Evolutionary conservation across 148 eudicot genomes (phyloP).

Genomic region (Vaccinium darrowii): DNA sequence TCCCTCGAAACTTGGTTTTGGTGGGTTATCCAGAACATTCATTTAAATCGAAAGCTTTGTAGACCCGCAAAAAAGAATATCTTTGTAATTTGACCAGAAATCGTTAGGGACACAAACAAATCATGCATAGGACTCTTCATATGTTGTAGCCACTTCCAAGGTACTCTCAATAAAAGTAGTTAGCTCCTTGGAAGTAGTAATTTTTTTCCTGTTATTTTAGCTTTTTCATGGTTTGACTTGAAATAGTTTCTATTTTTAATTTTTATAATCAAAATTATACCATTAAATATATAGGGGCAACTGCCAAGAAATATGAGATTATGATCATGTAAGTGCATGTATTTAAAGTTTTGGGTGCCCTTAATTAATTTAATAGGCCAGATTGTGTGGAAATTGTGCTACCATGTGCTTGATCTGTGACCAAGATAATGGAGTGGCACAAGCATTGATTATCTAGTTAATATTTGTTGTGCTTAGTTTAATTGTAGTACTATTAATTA

Average conservation of each 20-base stretch:
- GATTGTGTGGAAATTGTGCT: background rate
- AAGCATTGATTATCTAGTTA: background rate
- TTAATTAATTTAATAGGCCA: background rate
- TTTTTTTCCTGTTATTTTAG: background rate
- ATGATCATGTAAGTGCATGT: background rate
- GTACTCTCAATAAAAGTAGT: background rate
- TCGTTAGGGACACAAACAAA: background rate
- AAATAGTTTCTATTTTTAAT: background rate
- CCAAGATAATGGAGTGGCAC: background rate
- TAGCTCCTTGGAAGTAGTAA: background rate
- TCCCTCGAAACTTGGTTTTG: too few species aligned
- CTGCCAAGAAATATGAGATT: background rate
- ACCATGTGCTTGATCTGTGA: background rate
- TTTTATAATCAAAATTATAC: background rate
- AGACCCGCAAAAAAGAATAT: background rate
- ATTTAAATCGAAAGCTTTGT: background rate
- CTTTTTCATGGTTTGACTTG: conserved; percentile 6
- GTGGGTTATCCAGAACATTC: too few species aligned
- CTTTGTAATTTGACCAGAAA: too few species aligned
- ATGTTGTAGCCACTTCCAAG: background rate
- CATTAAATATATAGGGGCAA: background rate
- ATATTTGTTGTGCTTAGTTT: background rate
- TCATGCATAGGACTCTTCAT: background rate
- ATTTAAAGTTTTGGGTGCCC: background rate
- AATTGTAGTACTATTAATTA: background rate